Evolutionary conservation across 1,284 basidiomycete species (phyloP).

Genomic region (Pseudozyma pruni): DNA sequence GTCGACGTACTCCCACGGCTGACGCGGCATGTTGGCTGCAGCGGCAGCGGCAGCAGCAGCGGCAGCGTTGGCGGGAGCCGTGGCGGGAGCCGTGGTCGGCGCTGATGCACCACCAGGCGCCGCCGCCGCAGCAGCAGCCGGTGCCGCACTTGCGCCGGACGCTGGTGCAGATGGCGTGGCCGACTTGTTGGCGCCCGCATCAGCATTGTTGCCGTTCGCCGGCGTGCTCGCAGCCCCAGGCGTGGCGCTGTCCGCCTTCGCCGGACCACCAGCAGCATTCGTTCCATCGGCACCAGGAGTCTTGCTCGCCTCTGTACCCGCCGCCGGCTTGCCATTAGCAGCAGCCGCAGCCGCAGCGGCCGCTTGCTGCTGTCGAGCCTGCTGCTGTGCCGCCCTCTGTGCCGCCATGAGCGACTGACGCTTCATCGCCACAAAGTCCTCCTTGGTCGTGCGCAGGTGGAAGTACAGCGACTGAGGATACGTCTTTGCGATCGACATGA

Average conservation of each 20-base stretch:
- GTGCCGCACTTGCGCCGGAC: conserved; percentile 1
- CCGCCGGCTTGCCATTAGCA: conserved; percentile 26
- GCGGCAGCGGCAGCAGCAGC: conserved; percentile 45
- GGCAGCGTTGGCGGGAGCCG: conserved; percentile 38
- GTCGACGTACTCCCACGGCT: conserved; percentile 90
- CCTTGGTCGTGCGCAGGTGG: conserved; percentile 87
- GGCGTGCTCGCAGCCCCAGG: conserved; percentile 9
- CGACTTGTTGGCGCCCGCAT: conserved; percentile 5
- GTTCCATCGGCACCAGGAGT: conserved; percentile 19
- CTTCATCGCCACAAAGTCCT: conserved; percentile 76
- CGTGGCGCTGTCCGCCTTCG: conserved; percentile 24
- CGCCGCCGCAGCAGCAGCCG: conserved; percentile 2
- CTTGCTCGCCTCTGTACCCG: conserved; percentile 12
- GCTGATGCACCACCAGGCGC: conserved; percentile 6
- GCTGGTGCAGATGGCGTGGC: conserved; percentile 4
- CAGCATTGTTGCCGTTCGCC: conserved; percentile 13
- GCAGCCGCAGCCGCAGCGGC: conserved; percentile 21
- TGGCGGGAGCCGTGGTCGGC: conserved; percentile 10
- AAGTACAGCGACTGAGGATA: conserved; percentile 98
- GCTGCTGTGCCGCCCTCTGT: conserved; percentile 68
- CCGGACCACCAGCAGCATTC: conserved; percentile 18
- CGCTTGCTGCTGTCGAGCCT: conserved; percentile 68
- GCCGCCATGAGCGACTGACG: conserved; percentile 55
- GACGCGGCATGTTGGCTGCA: conserved; percentile 68
- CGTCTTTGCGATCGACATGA: conserved; percentile 88